Evolutionary conservation across 352 stramenopile species (phyloP), one percentile per base, ranked within the genome.

Genomic region (Globisporangium acanthophoron): DNA sequence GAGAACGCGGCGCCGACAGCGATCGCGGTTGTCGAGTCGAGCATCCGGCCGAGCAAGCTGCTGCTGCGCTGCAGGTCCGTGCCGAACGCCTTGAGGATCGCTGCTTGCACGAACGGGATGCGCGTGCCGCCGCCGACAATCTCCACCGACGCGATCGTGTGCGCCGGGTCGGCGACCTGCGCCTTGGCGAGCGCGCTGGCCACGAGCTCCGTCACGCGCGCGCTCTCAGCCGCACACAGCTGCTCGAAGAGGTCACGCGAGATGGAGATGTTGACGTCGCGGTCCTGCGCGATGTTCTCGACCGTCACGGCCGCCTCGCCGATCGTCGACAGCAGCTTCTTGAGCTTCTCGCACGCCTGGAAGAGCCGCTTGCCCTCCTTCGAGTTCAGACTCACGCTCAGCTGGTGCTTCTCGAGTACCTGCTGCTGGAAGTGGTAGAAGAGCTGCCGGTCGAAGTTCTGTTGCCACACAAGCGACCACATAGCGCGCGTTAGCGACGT

Each of bases 121-220:
- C 92, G 90, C 31, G 85, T 94, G 7, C 87, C 88, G 44, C 93
- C 93, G 35, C 93, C 93, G 3, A 97, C 78, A 59, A 98, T 93
- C 68, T 98, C 85, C 18, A 94, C 76, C 31, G 73, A 96, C 47
- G 66, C 66, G 49, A 87, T 80, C 66, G 43, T 64, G 60, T 52
- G 66, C 67, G 7, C 64, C 11, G 35, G 33, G 33, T 55, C 50
- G 1, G 50, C 35, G 15, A 87, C 63, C 20, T 77, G 64, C 0
- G 85, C 74, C 18, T 77, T 54, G 1, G 73, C 64, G 15, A 96
- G 58, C 18, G 81, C 69, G 35, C 60, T 64, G 15, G 65, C 62
- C 18, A 94, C 35, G 56, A 97, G 65, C 21, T 70, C 55, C 15
- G 81, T 76, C 33, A 96, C 49, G 43, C 70, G 70, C 27, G 69